Evolutionary conservation across 2,329 filamentous ascomycete genomes (phyloP).

Genomic region (Trichoderma cornu-damae): DNA sequence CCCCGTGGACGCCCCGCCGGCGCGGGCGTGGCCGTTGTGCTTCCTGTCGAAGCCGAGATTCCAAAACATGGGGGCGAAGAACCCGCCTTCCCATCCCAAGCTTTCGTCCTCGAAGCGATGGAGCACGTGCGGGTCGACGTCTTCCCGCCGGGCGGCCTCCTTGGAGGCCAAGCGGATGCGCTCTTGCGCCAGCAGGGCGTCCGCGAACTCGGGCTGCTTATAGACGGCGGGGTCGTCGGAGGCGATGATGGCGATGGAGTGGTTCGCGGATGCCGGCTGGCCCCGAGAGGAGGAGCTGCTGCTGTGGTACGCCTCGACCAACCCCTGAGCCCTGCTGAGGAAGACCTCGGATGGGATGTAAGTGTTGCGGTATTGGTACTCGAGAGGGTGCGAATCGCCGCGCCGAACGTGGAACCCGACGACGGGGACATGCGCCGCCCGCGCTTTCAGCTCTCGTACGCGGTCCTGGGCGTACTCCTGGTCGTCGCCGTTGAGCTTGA

Average conservation of each 20-base stretch:
- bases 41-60: conserved; percentile 55
- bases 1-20: conserved; percentile 25
- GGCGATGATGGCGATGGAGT: conserved; percentile 58
- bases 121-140: conserved; percentile 46
- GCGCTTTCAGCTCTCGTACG: conserved; percentile 49
- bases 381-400: conserved; percentile 71
- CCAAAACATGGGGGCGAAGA: conserved; percentile 78
- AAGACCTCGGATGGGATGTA: conserved; percentile 74
- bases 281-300: conserved; percentile 37
- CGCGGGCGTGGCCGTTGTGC: conserved; percentile 35
- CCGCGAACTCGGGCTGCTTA: conserved; percentile 56
- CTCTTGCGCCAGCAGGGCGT: conserved; percentile 61
- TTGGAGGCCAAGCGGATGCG: conserved; percentile 71
- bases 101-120: conserved; percentile 67
- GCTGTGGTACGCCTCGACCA: conserved; percentile 50
- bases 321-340: conserved; percentile 50
- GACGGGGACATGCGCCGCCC: conserved; percentile 38
- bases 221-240: conserved; percentile 79
- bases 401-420: conserved; percentile 75
- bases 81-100: conserved; percentile 84
- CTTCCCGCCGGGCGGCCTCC: conserved; percentile 38
- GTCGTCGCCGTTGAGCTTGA: conserved; percentile 61
- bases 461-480: conserved; percentile 58
- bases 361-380: conserved; percentile 69
- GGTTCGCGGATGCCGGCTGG: conserved; percentile 32